Evolutionary conservation across 805 yeast species (phyloP).

Genomic region (Metschnikowia cubensis): DNA sequence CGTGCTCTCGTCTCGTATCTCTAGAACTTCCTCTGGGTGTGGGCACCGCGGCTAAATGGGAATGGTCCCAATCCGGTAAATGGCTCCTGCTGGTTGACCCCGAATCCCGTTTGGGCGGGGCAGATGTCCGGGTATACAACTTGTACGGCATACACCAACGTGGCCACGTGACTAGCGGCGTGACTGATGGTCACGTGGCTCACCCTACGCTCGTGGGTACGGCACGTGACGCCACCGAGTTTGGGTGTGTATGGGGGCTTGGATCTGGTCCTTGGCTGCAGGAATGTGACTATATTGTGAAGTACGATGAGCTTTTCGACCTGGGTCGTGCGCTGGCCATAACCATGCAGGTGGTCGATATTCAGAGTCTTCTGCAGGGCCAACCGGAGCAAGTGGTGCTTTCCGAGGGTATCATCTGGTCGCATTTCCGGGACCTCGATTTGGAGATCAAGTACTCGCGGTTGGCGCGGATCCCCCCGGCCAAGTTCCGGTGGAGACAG

Average conservation of each 20-base stretch:
- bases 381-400: background rate
- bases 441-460: conserved; percentile 2
- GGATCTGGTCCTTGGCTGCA: background rate
- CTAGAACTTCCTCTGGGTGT: conserved; percentile 22
- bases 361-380: background rate
- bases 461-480: conserved; percentile 4
- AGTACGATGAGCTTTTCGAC: background rate
- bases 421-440: conserved; percentile 5
- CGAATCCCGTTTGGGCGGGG: conserved; percentile 24
- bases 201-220: background rate
- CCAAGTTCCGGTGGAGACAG: conserved; percentile 7
- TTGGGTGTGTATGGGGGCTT: background rate
- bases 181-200: background rate
- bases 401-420: conserved; percentile 1
- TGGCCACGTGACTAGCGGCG: background rate
- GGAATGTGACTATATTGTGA: conserved; percentile 1
- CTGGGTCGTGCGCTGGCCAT: conserved; percentile 1
- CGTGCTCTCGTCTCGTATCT: conserved; percentile 22
- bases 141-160: conserved; percentile 22
- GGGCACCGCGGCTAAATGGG: conserved; percentile 11
- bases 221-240: background rate
- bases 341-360: background rate
- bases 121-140: conserved; percentile 25
- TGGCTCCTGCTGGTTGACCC: conserved; percentile 31
- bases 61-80: conserved; percentile 33